Evolutionary conservation across 2,329 filamentous ascomycete species (phyloP).

Genomic region (Colletotrichum cereale): DNA sequence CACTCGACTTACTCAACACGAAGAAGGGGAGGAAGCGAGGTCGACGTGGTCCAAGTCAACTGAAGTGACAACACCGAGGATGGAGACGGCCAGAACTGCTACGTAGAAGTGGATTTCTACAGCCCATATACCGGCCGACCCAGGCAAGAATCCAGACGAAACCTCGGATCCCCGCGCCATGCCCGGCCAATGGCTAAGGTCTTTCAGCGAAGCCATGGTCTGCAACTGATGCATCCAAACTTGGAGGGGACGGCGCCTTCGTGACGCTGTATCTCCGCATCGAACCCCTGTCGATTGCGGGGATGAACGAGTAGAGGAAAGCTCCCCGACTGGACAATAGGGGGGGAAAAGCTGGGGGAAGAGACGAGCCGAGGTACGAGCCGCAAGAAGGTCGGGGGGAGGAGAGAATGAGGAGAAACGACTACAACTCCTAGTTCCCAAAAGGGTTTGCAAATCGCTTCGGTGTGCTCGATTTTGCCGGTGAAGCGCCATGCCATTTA

Average conservation of each 20-base stretch:
- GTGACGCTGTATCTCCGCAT: conserved; percentile 34
- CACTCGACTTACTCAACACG: background rate
- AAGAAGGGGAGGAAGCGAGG: background rate
- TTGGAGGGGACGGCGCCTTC: conserved; percentile 19
- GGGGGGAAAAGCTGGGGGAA: conserved; percentile 19
- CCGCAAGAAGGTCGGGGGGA: background rate
- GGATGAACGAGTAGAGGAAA: conserved; percentile 13
- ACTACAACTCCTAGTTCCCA: conserved; percentile 13
- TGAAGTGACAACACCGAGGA: background rate
- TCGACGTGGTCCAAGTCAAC: background rate
- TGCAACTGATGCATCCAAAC: conserved; percentile 21
- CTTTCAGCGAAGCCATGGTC: conserved; percentile 21
- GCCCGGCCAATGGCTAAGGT: conserved; percentile 21
- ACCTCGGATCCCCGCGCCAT: conserved; percentile 17
- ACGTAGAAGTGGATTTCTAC: background rate
- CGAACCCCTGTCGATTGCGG: conserved; percentile 35
- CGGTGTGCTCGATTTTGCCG: background rate
- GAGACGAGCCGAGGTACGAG: conserved; percentile 9
- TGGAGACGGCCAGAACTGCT: background rate
- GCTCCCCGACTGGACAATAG: conserved; percentile 14
- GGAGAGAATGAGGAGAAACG: background rate
- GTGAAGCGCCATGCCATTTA: conserved; percentile 4
- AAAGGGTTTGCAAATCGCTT: conserved; percentile 35
- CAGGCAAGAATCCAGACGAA: conserved; percentile 15
- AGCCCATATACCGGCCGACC: conserved; percentile 24